These are phyloP conservation scores for Stentor coeruleus DNA, from an alignment of 73 alveolate species.

Conservation along the genomic window DNA sequence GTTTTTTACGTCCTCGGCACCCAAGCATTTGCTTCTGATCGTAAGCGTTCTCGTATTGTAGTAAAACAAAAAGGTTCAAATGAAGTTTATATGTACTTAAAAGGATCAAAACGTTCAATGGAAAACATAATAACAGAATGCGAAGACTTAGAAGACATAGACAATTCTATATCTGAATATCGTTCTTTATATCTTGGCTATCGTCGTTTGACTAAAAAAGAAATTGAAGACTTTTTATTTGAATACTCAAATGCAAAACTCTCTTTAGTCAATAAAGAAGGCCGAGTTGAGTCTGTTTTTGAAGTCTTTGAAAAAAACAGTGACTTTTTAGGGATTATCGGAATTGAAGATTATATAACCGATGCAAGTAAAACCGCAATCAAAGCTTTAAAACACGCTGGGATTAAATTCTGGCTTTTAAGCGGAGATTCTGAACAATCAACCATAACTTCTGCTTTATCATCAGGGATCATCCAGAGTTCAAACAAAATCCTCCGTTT, in stretches of 20 bases:
- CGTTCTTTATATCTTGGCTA: neutral
- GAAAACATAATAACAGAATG: neutral
- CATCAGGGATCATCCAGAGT: neutral
- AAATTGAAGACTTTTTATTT: neutral
- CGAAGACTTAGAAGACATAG: neutral
- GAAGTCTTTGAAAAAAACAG: neutral
- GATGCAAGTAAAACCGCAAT: neutral
- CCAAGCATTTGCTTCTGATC: neutral
- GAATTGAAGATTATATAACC: neutral
- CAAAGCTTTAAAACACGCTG: neutral
- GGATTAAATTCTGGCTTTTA: constrained; percentile 4
- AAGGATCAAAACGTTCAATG: neutral
- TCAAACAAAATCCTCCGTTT: neutral
- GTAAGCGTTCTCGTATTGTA: neutral
- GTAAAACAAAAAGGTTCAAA: neutral
- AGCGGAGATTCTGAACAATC: constrained; percentile 13
- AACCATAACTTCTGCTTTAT: neutral
- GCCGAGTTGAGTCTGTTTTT: constrained; percentile 7
- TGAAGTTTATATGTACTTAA: neutral
- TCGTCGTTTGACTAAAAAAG: neutral
- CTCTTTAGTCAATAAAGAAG: constrained; percentile 18
- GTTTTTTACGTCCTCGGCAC: neutral
- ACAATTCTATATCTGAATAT: no score
- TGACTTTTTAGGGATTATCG: constrained; percentile 5
- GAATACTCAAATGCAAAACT: neutral